Evolutionary conservation across 192 early-diverging fungal species (phyloP).

Genomic region (Phlyctochytrium bullatum): DNA sequence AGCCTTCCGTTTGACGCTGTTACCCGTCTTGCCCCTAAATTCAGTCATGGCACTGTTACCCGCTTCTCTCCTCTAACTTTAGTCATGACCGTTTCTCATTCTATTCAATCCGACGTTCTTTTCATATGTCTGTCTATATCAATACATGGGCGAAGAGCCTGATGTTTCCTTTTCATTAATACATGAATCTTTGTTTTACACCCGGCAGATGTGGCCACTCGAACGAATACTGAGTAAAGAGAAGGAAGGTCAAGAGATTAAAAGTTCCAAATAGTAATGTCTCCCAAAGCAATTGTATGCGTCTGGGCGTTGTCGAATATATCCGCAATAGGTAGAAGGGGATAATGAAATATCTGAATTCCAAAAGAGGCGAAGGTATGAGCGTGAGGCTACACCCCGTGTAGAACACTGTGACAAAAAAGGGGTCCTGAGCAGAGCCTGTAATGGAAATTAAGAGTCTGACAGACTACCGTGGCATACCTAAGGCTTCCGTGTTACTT

Average conservation of each 20-base stretch:
- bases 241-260: background rate
- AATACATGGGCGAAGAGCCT: no score
- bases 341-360: constrained; percentile 94
- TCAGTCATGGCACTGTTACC: no score
- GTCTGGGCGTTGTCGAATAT: background rate
- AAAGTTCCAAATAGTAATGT: background rate
- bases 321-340: constrained; percentile 44
- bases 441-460: no score
- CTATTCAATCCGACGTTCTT: no score
- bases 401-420: constrained; percentile 56
- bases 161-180: no score
- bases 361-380: constrained; percentile 88
- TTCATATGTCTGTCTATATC: no score
- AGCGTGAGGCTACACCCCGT: constrained; percentile 60
- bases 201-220: background rate
- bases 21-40: no score
- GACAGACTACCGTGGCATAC: no score
- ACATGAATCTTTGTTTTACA: background rate
- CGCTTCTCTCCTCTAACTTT: no score
- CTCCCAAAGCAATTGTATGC: background rate
- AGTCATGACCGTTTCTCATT: no score
- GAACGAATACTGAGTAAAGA: background rate
- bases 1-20: no score
- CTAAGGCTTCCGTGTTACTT: no score
- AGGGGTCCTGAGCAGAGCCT: constrained; percentile 39